These are phyloP conservation scores for Hirschioporus abietinus DNA, from an alignment of 768 basidiomycete species.

Conservation along the genomic window DNA sequence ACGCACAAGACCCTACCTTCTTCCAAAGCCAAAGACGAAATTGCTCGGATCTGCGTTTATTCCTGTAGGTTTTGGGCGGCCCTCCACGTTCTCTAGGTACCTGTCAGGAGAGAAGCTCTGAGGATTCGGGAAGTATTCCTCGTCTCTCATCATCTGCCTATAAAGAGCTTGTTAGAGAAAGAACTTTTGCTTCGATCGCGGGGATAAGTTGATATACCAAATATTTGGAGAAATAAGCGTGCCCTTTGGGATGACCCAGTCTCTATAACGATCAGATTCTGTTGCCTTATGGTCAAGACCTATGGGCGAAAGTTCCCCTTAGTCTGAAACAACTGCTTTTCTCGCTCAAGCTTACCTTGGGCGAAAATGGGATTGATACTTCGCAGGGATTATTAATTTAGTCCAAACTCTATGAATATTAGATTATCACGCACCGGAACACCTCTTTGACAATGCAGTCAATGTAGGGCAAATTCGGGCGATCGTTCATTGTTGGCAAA, in stretches of 20 bases:
- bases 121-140: not conserved
- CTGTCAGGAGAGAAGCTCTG: not conserved
- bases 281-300: slow-evolving; percentile 6
- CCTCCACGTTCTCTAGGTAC: not conserved
- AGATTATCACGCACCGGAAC: slow-evolving; percentile 1
- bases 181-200: not conserved
- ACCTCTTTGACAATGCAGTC: slow-evolving; percentile 21
- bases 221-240: not conserved
- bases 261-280: slow-evolving; percentile 5
- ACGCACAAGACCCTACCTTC: slow-evolving; percentile 9
- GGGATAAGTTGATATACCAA: not conserved
- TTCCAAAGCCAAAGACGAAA: slow-evolving; percentile 12
- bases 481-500: slow-evolving; percentile 21
- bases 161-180: not conserved
- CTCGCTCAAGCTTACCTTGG: not conserved
- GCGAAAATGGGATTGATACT: not conserved
- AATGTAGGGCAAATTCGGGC: slow-evolving; percentile 19
- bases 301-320: not conserved
- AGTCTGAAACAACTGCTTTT: not conserved
- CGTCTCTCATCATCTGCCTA: not conserved
- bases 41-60: slow-evolving; percentile 3
- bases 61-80: not conserved
- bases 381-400: not conserved
- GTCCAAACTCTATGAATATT: not conserved
- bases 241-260: not conserved